Evolutionary conservation across 306 rosid species (phyloP), one percentile per base, ranked within the genome.

Genomic region (Ormosia semicastrata): DNA sequence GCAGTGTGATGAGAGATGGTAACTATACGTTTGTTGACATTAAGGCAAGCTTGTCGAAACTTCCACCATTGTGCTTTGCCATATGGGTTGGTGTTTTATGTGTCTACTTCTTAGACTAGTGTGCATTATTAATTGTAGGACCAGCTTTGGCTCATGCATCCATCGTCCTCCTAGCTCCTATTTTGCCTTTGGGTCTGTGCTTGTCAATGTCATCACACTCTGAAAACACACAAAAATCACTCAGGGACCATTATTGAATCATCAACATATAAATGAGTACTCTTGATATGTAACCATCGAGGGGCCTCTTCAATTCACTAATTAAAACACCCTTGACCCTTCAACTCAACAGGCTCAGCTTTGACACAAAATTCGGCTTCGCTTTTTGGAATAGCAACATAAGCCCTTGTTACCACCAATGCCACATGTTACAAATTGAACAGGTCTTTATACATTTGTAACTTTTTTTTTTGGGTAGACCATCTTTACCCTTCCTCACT

Each of bases 51-150:
- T 37, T 75, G 88, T 79, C 60, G 14, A 68, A 70, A 60, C 66
- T 71, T 82, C 77, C 82, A 82, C 84, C 77, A 36, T 41, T 82
- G 68, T 84, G 86, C 80, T 68, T 52, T 64, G 44, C 66, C 18
- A 65, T 83, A 10, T 49, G 54, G 52, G n/a, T 53, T 53, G 2
- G 4, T 71, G 57, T 71, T 64, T 71, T 11, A 68, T 56, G 34
- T 37, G 59, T 32, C 67, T 47, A 49, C 34, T 29, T 39, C 65
- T 73, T 82, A 34, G 63, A 46, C 9, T 54, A 46, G 34, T 72
- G n/a, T 77, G 59, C 49, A 71, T 85, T 78, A 67, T 80, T 83
- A 57, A 56, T 59, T 37, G 85, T 87, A 82, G 88, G 82, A 79
- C 56, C 84, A 65, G 10, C 65, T 73, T 60, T 44, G 15, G 50